Percentiles rank a stretch among this genome's conserved stretches.
Conservation (phyloP, 2,329 filamentous ascomycete species). For the Colletotrichum costaricense region DNA sequence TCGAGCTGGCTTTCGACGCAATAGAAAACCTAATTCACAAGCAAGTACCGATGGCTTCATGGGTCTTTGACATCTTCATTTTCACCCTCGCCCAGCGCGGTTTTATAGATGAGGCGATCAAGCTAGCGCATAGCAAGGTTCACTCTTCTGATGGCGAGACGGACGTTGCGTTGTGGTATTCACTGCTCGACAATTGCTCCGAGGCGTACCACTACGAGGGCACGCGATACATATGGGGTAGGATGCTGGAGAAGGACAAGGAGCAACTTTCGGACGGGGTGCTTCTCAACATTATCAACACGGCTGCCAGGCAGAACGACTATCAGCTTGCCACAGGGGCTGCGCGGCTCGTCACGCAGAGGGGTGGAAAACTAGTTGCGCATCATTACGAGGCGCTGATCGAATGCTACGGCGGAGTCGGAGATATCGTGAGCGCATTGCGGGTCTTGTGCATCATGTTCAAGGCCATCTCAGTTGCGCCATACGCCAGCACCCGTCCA, state of each 20-base stretch:
- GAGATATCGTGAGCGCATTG: slow-evolving; percentile 75
- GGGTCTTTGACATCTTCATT: slow-evolving; percentile 84
- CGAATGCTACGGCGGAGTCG: slow-evolving; percentile 71
- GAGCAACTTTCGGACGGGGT: slow-evolving; percentile 73
- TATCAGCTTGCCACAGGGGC: slow-evolving; percentile 76
- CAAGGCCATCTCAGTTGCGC: slow-evolving; percentile 67
- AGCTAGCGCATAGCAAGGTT: slow-evolving; percentile 71
- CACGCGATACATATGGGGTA: slow-evolving; percentile 77
- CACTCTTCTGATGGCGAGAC: slow-evolving; percentile 46
- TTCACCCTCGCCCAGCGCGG: slow-evolving; percentile 77
- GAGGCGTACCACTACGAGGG: slow-evolving; percentile 71
- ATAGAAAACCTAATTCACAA: slow-evolving; percentile 74
- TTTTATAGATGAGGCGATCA: slow-evolving; percentile 82
- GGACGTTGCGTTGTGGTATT: slow-evolving; percentile 69
- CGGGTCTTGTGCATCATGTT: slow-evolving; percentile 80
- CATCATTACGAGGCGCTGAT: slow-evolving; percentile 86
- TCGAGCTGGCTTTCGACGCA: slow-evolving; percentile 81
- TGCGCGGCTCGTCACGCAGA: slow-evolving; percentile 71
- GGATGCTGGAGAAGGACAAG: slow-evolving; percentile 57
- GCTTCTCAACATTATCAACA: slow-evolving; percentile 75
- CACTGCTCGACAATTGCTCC: slow-evolving; percentile 81
- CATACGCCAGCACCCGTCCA: slow-evolving; percentile 69
- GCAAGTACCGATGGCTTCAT: slow-evolving; percentile 67
- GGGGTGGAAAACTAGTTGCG: slow-evolving; percentile 66
- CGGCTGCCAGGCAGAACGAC: slow-evolving; percentile 78